Evolutionary conservation across 345 rosid species (phyloP), one percentile per base, ranked within the genome.

Genomic region (Cardiospermum halicacabum): DNA sequence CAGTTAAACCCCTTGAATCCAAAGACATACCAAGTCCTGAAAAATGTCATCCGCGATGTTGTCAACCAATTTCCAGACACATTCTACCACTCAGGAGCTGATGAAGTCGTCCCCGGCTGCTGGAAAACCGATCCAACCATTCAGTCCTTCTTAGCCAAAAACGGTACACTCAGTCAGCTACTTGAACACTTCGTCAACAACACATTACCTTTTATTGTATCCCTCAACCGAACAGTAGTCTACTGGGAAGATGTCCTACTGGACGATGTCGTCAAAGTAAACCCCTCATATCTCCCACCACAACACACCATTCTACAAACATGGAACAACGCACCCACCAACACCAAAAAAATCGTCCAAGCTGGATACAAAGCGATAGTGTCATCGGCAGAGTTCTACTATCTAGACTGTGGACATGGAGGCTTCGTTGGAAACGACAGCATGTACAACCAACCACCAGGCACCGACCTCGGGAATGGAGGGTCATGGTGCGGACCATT

Each of bases 401-500:
- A 92, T 72, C 68, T 92, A 77, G 98, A 92, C 53, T 92, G 96
- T 51, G 96, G 97, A 4, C 94, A 86, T 22, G 88, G 97, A 0
- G 80, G 45, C 26, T 93, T 88, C 72, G 26, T 81, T 25, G 94
- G 98, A 25, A 93, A 89, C 43, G 81, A 86, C 51, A 85, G 96
- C 70, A 77, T 53, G 54, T 90, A 93, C 67, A 82, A 84, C 77
- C 73, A 45, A 32, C 76, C 71, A 32, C 60, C 72, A 4, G 43
- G 69, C 0, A 56, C 62, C 3, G 12, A 64, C 25, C 11, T 26
- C 3, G 72, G 53, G 16, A 43, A 53, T 11, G 97, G 89, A 0
- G 89, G 88, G 7, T 90, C 97, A 2, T 90, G 94, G 94, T 88
- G 97, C 71, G 89, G 80, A 22, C 97, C 98, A 0, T 88, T 88